Evolutionary conservation across 495 filamentous ascomycete species (phyloP).

Genomic region (Neurospora tetrasperma): DNA sequence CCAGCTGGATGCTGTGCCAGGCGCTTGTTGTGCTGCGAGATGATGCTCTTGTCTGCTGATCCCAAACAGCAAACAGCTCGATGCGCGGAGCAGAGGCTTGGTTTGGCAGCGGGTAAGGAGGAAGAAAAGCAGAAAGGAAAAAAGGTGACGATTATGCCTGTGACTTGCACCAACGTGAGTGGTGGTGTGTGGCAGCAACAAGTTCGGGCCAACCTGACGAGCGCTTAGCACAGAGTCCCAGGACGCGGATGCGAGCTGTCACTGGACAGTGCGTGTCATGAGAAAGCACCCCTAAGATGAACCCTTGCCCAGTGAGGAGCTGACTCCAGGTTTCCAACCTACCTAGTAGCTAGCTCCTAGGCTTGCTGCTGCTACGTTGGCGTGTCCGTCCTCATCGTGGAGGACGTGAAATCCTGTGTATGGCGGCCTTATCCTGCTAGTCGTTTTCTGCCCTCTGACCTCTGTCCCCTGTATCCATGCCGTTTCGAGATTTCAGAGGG

Average conservation of each 20-base stretch:
- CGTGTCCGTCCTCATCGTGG: not conserved
- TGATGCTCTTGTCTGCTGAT: constrained; percentile 3
- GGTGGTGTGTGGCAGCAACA: constrained; percentile 19
- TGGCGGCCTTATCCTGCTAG: not conserved
- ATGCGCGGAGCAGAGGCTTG: constrained; percentile 2
- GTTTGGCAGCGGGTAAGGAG: constrained; percentile 3
- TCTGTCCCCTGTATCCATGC: not conserved
- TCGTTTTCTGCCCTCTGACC: not conserved
- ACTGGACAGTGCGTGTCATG: constrained; percentile 17
- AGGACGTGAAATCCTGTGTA: not conserved
- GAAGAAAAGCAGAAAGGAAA: constrained; percentile 4
- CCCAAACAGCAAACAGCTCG: not conserved
- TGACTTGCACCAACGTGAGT: not conserved
- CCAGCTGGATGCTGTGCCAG: constrained; percentile 11
- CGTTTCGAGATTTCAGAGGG: not conserved
- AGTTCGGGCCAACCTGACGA: constrained; percentile 14
- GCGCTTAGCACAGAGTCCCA: constrained; percentile 20
- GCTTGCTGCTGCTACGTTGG: not conserved
- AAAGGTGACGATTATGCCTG: constrained; percentile 4
- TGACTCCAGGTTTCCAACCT: not conserved
- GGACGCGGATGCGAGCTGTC: constrained; percentile 14
- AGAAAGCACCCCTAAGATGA: constrained; percentile 22
- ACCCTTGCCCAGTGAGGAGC: constrained; percentile 4
- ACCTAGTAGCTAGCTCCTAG: not conserved
- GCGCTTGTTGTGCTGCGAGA: constrained; percentile 27